phyloP scores from a whole-genome alignment of 352 stramenopile genomes.

The Phytopythium helicoides region DNA sequence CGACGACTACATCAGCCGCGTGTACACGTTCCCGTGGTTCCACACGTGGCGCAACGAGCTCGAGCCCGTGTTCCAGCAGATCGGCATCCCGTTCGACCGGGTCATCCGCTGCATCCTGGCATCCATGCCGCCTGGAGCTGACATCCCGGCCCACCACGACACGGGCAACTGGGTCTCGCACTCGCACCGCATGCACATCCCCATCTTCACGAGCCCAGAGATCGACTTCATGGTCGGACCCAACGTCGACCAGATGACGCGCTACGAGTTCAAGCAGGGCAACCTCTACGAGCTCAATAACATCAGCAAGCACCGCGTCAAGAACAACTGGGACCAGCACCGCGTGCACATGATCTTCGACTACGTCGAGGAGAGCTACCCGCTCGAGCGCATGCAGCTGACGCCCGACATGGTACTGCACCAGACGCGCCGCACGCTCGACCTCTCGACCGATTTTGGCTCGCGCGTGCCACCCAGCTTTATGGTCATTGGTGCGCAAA shows the following conservation, averaged over 20 bases:
- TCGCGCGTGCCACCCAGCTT: constrained; percentile 87
- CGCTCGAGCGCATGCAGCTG: constrained; percentile 72
- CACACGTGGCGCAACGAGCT: constrained; percentile 77
- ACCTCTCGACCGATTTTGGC: constrained; percentile 85
- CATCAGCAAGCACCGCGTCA: constrained; percentile 94
- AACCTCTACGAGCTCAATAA: constrained; percentile 99
- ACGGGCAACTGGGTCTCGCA: constrained; percentile 96
- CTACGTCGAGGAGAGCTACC: constrained; percentile 91
- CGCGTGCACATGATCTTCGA: constrained; percentile 99
- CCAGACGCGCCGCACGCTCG: constrained; percentile 95
- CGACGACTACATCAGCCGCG: constrained; percentile 96
- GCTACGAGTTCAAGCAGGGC: constrained; percentile 92
- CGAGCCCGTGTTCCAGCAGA: constrained; percentile 87
- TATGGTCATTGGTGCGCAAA: constrained; percentile 95
- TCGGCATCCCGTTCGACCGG: constrained; percentile 78
- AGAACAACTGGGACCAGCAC: constrained; percentile 90
- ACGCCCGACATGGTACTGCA: constrained; percentile 89
- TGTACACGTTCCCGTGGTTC: constrained; percentile 96
- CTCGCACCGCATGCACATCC: constrained; percentile 97
- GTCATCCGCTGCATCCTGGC: constrained; percentile 96
- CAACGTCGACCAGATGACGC: constrained; percentile 80
- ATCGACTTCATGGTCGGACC: constrained; percentile 86
- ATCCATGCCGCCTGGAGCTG: constrained; percentile 92
- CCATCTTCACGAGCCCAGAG: constrained; percentile 87
- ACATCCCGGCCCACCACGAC: constrained; percentile 97